These are phyloP conservation scores for Annulohypoxylon truncatum DNA, from an alignment of 2,329 filamentous ascomycete species.

Conservation along the genomic window DNA sequence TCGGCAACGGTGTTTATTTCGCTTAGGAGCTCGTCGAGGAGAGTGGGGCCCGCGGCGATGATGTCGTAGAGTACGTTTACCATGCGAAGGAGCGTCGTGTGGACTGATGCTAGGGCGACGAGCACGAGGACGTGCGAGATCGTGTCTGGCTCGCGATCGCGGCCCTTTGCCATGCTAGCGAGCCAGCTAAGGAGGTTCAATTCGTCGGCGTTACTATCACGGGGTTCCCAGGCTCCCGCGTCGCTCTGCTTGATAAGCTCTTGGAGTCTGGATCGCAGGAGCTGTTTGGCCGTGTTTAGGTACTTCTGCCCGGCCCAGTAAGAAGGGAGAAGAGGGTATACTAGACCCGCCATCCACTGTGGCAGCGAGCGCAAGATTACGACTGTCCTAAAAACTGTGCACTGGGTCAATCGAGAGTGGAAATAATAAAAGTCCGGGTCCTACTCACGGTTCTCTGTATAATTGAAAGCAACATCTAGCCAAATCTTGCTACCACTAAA, in stretches of 20 bases:
- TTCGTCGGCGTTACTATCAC: not conserved
- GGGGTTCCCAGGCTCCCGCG: not conserved
- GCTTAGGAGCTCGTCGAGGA: not conserved
- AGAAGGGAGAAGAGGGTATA: conserved; percentile 1
- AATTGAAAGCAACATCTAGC: conserved; percentile 1
- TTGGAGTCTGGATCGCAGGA: conserved; percentile 5
- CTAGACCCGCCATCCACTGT: not conserved
- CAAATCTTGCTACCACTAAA: not conserved
- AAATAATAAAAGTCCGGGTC: not conserved
- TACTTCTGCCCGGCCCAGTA: not conserved
- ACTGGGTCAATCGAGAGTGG: too few species aligned
- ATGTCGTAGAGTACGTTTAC: not conserved
- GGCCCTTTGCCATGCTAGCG: not conserved
- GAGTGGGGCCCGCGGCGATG: not conserved
- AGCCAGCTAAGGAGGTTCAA: conserved; percentile 27
- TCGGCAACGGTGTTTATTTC: conserved; percentile 4
- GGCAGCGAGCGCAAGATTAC: not conserved
- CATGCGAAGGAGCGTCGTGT: conserved; percentile 21
- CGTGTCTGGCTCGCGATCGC: conserved; percentile 17
- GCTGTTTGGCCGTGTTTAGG: not conserved
- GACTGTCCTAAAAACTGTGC: conserved; percentile 10
- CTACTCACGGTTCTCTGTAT: conserved; percentile 12
- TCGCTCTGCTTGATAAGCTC: not conserved
- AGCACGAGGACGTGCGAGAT: conserved; percentile 21
- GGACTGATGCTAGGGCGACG: conserved; percentile 20